Base-by-base conservation (phyloP, 805 yeast genomes). In the Metschnikowia drakensbergensis region DNA sequence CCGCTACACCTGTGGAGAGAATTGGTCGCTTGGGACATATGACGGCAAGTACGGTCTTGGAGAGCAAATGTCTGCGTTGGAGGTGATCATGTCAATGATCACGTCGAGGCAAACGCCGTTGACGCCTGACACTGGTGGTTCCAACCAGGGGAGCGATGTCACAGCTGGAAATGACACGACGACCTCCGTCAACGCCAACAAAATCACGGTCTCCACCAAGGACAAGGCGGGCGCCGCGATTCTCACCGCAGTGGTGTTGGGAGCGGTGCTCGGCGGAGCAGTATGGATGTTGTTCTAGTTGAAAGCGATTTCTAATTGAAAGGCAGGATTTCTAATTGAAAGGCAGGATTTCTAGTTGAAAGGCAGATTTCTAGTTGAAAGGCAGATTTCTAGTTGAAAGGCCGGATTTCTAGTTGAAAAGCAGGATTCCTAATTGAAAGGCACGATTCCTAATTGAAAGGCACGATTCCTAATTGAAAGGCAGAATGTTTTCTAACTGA, bases 211-310 rank as follows among this genome's bases (percentile, higher is more conserved):
- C 37, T 71, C 81, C 0, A 64, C 71, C 0, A 81, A 79, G 51
- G 67, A 63, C 49, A 56, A 77, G 58, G 96, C 89, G 3, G 98
- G 98, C 47, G 97, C 97, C 1, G 96, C 95, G 37, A 72, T 91
- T 22, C 66, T 88, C 38, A 92, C 98, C 0, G 92, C 90, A 0
- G 67, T 88, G 6, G 82, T 86, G 1, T 64, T 88, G 54, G 79
- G 80, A 1, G 62, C 75, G 3, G 58, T 89, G 25, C 63, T 83
- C 22, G 88, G 83, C 33, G 82, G 90, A 25, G 77, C 86, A 30
- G 72, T 82, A 31, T 90, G 98, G 97, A 84, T 92, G 91, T 62
- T 82, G 44, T 63, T 80, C 46, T 81, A 35, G n/a, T 22, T 17
- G 17, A 17, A 17, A 17, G 17, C 17, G 17, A 17, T 17, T 17